Evolutionary conservation across 1,284 basidiomycete species (phyloP).

Genomic region (Phylloboletellus chloephorus): DNA sequence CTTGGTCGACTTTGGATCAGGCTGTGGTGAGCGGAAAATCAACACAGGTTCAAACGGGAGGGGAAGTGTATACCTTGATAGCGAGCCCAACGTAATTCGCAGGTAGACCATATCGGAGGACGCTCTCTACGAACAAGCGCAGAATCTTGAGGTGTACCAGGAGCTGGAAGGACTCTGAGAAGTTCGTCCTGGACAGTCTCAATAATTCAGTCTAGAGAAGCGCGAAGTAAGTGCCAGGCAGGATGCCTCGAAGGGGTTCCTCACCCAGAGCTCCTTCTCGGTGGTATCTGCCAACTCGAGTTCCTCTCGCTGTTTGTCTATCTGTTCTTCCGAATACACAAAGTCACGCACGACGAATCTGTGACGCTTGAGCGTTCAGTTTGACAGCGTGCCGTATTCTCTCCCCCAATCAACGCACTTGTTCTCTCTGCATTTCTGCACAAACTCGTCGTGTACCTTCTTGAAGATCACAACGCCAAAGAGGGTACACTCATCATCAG

Average conservation of each 20-base stretch:
- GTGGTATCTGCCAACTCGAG: slow-evolving; percentile 75
- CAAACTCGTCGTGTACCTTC: slow-evolving; percentile 87
- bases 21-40: slow-evolving; percentile 43
- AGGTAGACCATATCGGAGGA: slow-evolving; percentile 92
- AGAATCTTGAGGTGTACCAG: slow-evolving; percentile 92
- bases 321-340: slow-evolving; percentile 80
- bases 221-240: slow-evolving; percentile 4
- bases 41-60: slow-evolving; percentile 2
- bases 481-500: slow-evolving; percentile 88
- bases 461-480: slow-evolving; percentile 90
- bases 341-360: slow-evolving; percentile 93
- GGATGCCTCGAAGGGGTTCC: slow-evolving; percentile 20
- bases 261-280: slow-evolving; percentile 97
- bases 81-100: slow-evolving; percentile 84
- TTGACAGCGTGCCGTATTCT: slow-evolving; percentile 13
- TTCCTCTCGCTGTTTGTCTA: slow-evolving; percentile 82
- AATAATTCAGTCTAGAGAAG: slow-evolving; percentile 80
- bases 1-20: slow-evolving; percentile 81
- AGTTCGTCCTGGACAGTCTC: slow-evolving; percentile 90
- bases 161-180: slow-evolving; percentile 94
- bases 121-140: slow-evolving; percentile 91
- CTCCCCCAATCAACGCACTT: slow-evolving; percentile 51
- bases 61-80: slow-evolving; percentile 59
- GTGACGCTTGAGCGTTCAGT: slow-evolving; percentile 9
- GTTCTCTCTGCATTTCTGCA: slow-evolving; percentile 92